A percentile compares a stretch with the other conserved stretches of the same genome.
These are phyloP conservation scores for Cymbopogon citratus DNA, from an alignment of 176 grass and related monocot species.

Conservation along the genomic window DNA sequence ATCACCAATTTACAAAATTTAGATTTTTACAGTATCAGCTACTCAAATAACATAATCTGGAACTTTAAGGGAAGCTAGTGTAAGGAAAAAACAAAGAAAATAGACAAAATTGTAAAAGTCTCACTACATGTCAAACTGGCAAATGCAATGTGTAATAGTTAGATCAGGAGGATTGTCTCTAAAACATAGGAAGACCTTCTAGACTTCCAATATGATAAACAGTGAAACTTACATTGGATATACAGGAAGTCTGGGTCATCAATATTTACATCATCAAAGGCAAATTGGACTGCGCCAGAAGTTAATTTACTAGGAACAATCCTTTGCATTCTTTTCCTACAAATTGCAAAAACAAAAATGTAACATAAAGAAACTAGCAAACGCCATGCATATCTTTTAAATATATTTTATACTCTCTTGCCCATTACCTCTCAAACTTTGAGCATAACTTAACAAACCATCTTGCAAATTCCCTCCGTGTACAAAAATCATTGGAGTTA, in stretches of 20 bases:
- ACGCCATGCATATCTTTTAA: background rate
- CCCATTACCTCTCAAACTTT: slow-evolving; percentile 70
- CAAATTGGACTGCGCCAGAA: slow-evolving; percentile 38
- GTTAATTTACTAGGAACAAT: slow-evolving; percentile 51
- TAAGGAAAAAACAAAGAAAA: slow-evolving; percentile 4
- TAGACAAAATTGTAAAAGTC: background rate
- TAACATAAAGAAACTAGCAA: slow-evolving; percentile 22
- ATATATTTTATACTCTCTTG: background rate
- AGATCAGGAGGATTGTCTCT: background rate
- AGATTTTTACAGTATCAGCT: background rate
- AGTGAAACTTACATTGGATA: slow-evolving; percentile 81
- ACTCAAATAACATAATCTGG: background rate
- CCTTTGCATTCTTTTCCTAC: slow-evolving; percentile 66
- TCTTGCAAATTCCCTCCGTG: slow-evolving; percentile 83
- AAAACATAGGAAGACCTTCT: background rate
- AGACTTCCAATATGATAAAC: background rate
- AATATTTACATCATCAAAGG: slow-evolving; percentile 74
- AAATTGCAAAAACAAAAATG: slow-evolving; percentile 32
- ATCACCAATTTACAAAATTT: slow-evolving; percentile 29
- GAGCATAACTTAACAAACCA: slow-evolving; percentile 85
- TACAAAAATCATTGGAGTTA: slow-evolving; percentile 62
- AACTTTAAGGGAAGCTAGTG: slow-evolving; percentile 5
- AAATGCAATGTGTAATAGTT: background rate
- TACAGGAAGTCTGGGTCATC: slow-evolving; percentile 83
- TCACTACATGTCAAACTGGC: background rate